phyloP scores from a whole-genome alignment of 768 basidiomycete species.

The Sarcodon aspratus region DNA sequence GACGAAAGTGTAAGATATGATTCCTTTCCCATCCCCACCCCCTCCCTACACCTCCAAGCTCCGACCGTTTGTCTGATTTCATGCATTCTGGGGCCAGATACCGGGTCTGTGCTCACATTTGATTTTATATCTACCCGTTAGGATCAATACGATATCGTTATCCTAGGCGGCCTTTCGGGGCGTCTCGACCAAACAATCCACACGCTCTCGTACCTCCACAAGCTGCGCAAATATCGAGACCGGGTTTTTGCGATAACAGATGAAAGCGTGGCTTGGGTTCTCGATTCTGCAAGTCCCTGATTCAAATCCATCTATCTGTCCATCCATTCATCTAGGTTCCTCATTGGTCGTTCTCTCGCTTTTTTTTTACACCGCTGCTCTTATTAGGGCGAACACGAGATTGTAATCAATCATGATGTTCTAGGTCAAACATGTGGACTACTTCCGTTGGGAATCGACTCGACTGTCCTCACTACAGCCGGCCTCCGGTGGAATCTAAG shows the following conservation, averaged over 20 bases:
- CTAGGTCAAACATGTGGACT: slow-evolving; percentile 89
- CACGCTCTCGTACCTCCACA: slow-evolving; percentile 75
- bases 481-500: slow-evolving; percentile 90
- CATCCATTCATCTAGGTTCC: not conserved
- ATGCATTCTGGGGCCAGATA: too few relatives aligned
- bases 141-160: slow-evolving; percentile 51
- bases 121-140: not conserved
- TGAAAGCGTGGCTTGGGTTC: slow-evolving; percentile 85
- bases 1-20: slow-evolving; percentile 18
- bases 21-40: too few relatives aligned
- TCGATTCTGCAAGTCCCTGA: slow-evolving; percentile 44
- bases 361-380: not conserved
- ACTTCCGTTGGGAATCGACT: slow-evolving; percentile 81
- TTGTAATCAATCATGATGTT: slow-evolving; percentile 59
- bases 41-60: not conserved
- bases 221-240: slow-evolving; percentile 49
- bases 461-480: slow-evolving; percentile 64
- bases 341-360: not conserved
- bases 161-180: slow-evolving; percentile 85
- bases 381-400: slow-evolving; percentile 72
- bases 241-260: slow-evolving; percentile 75
- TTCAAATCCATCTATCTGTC: too few relatives aligned
- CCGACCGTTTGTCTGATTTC: too few relatives aligned
- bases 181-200: slow-evolving; percentile 93
- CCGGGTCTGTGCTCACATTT: too few relatives aligned